Base-by-base conservation (phyloP, 345 rosid genomes). In the Acer campestre region DNA sequence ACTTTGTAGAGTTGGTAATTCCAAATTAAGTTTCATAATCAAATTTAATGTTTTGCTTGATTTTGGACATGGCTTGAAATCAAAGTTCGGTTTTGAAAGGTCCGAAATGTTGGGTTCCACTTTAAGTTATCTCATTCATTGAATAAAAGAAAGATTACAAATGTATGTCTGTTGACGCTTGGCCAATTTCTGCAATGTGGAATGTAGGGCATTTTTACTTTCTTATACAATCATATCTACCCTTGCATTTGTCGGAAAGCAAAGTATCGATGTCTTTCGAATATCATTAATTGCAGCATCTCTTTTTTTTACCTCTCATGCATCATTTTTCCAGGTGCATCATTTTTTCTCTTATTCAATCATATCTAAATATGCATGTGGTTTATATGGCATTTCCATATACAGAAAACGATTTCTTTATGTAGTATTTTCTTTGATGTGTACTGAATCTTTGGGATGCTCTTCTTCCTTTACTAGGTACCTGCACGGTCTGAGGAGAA, bases 401-500 rank as follows among this genome's bases (percentile, higher is more conserved):
- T 51, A 27, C 18, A 12, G 10, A n/a, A 44, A 17, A 1, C 3
- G 18, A 18, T n/a, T 66, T 66, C 6, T 35, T n/a, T 18, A 3
- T 42, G 2, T 31, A 11, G 40, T 53, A 75, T 38, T 67, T 75
- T 51, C 16, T 67, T 75, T 35, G 14, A 62, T 25, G 55, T 55
- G 14, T 64, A 20, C 14, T 48, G 23, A 68, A 23, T 51, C 79
- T 81, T 76, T 82, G 0, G 80, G 81, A 80, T 66, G 71, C 4
- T 80, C 68, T 71, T 79, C 80, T 13, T 65, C 35, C 70, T 3
- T 59, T 58, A 9, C 59, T 75, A 81, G 88, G 82, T 71, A 61
- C 53, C 75, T 70, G 67, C 69, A 22, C 75, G 6, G 44, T 80
- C 62, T 20, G 73, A 70, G 80, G 67, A 85, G 78, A 82, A 92